Percentiles rank a stretch among this genome's conserved stretches.
These are phyloP conservation scores for Trichoderma pleuroti DNA, from an alignment of 2,329 filamentous ascomycete species.

Conservation along the genomic window DNA sequence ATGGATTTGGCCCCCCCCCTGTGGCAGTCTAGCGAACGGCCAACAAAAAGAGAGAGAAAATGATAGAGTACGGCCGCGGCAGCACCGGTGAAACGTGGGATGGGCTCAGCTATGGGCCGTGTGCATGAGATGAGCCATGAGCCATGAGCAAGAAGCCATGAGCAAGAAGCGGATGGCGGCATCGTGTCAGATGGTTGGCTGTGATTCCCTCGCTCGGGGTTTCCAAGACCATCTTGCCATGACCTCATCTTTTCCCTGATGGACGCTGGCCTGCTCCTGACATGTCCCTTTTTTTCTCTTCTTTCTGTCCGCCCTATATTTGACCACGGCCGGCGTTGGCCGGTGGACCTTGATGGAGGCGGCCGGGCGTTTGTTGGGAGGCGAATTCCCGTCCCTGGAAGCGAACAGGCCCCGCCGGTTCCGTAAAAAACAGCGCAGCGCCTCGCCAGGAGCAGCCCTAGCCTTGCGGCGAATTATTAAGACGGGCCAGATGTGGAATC, in stretches of 20 bases:
- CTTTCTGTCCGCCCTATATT: neutral
- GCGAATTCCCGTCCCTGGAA: neutral
- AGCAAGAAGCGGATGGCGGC: neutral
- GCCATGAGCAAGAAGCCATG: neutral
- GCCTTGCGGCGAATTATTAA: neutral
- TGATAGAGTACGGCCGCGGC: slow-evolving; percentile 10
- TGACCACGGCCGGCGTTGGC: neutral
- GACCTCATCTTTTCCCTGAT: neutral
- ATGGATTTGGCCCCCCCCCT: neutral
- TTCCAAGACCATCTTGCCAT: neutral
- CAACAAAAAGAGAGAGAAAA: neutral
- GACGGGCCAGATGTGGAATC: neutral
- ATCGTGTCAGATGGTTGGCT: neutral
- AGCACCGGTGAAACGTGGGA: slow-evolving; percentile 13
- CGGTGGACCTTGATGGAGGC: neutral
- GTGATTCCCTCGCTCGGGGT: slow-evolving; percentile 1
- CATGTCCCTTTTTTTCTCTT: neutral
- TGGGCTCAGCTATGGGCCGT: neutral
- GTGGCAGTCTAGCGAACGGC: neutral
- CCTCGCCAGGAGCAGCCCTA: neutral
- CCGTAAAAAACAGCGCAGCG: slow-evolving; percentile 17
- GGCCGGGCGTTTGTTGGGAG: slow-evolving; percentile 11
- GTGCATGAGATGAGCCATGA: neutral
- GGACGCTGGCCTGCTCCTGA: neutral
- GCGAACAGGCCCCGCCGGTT: slow-evolving; percentile 15